A percentile compares a stretch with the other conserved stretches of the same genome.
These are phyloP conservation scores for Amoebophrya sp. DNA, from an alignment of 169 alveolate genomes.

Conservation along the genomic window DNA sequence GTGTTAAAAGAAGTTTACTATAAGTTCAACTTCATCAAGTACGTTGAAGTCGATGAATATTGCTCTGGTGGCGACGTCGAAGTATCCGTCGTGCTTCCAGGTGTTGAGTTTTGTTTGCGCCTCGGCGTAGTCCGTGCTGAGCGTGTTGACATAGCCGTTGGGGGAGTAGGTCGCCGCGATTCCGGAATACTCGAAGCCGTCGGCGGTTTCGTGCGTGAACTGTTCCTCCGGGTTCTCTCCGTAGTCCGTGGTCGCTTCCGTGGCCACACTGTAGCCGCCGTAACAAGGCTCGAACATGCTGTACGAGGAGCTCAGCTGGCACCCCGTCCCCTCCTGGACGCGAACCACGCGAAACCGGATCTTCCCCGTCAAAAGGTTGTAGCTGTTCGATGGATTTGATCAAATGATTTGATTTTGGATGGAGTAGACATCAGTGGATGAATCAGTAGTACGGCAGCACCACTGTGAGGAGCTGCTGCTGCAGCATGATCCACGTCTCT, in stretches of 20 bases:
- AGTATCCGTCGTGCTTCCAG: not conserved
- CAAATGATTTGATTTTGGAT: too few relatives aligned
- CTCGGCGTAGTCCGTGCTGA: not conserved
- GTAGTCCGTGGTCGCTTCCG: not conserved
- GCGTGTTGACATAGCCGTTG: not conserved
- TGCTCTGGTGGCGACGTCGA: slow-evolving; percentile 13
- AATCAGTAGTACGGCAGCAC: too few relatives aligned
- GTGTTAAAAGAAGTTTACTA: too few relatives aligned
- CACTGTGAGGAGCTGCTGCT: too few relatives aligned
- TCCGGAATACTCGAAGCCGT: not conserved
- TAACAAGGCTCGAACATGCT: not conserved
- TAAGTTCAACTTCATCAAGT: too few relatives aligned
- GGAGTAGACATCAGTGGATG: too few relatives aligned
- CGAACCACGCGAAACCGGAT: not conserved
- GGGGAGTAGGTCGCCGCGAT: not conserved
- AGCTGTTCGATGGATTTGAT: not conserved
- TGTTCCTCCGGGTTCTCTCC: not conserved
- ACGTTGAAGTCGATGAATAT: slow-evolving; percentile 13
- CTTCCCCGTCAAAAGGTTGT: not conserved
- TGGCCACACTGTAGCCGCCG: not conserved
- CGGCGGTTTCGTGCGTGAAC: not conserved
- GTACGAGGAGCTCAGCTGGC: too few relatives aligned
- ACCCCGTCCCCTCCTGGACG: not conserved
- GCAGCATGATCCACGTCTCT: too few relatives aligned
- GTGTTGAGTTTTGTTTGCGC: not conserved